phyloP scores from a whole-genome alignment of 208 protist species.

The Entamoeba invadens region DNA sequence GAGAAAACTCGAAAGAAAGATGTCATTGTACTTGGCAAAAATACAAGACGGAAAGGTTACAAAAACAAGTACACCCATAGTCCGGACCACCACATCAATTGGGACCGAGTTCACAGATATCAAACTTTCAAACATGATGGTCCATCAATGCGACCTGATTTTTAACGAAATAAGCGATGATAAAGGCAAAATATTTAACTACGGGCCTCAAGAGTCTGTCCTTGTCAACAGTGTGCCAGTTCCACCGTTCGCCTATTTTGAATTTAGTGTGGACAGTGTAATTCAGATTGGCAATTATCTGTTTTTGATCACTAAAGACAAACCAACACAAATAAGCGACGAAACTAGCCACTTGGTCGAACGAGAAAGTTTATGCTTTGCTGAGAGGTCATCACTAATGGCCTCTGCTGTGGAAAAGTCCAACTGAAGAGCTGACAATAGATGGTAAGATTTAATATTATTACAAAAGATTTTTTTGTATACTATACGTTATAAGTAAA shows the following conservation, averaged over 20 bases:
- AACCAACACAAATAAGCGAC: too few relatives aligned
- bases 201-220: background rate
- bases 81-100: background rate
- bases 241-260: background rate
- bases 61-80: background rate
- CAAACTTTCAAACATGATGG: background rate
- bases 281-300: background rate
- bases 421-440: too few relatives aligned
- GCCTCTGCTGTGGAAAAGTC: too few relatives aligned
- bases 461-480: too few relatives aligned
- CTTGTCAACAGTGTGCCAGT: background rate
- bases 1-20: too few relatives aligned
- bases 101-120: background rate
- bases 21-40: background rate
- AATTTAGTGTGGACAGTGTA: background rate
- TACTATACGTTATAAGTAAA: too few relatives aligned
- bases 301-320: background rate
- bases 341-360: too few relatives aligned
- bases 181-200: background rate
- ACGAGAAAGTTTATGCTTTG: too few relatives aligned
- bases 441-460: too few relatives aligned
- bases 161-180: background rate
- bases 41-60: background rate
- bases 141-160: background rate
- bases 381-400: too few relatives aligned